A percentile compares a stretch with the other conserved stretches of the same genome.
phyloP scores from a whole-genome alignment of 495 filamentous ascomycete genomes.

The Neurospora sp. region DNA sequence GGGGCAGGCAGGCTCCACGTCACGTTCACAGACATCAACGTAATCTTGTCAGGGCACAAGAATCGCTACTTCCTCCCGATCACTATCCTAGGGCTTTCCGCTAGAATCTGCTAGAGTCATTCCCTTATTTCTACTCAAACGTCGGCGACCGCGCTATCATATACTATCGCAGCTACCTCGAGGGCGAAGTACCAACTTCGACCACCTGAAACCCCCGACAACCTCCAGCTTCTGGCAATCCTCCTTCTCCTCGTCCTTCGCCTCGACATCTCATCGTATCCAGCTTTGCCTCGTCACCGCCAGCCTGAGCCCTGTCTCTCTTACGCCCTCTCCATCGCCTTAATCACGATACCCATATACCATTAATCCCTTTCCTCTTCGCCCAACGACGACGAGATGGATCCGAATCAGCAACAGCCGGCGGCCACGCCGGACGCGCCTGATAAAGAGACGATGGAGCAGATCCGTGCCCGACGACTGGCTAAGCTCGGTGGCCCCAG shows the following conservation, averaged over 20 bases:
- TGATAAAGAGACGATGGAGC: conserved; percentile 24
- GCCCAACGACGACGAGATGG: conserved; percentile 12
- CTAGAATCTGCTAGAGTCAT: background rate
- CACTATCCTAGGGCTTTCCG: background rate
- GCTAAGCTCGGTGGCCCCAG: conserved; percentile 30
- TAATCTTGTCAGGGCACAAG: background rate
- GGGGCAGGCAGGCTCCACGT: background rate
- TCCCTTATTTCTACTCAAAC: background rate
- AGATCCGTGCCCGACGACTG: conserved; percentile 33
- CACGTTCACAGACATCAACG: background rate
- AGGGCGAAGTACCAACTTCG: background rate
- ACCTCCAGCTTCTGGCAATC: background rate
- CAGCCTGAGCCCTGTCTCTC: background rate
- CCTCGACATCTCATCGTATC: background rate
- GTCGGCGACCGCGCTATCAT: background rate
- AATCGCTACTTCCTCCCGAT: background rate
- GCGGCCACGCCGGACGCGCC: conserved; percentile 19
- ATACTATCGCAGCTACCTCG: background rate
- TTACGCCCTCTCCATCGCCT: background rate
- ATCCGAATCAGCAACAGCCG: conserved; percentile 19
- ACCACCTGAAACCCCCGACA: background rate
- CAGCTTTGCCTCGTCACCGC: background rate
- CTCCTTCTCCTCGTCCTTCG: background rate
- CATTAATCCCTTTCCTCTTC: background rate
- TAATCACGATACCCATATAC: background rate